Evolutionary conservation across 164 flowering plant species (phyloP).

Genomic region (grape (Vitis vinifera)): ASM3070453v1 NC_081811.1:1801501-1802000

Average conservation of each 20-base stretch:
- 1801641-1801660: too few relatives aligned
- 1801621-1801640: too few relatives aligned
- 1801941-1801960: constrained; percentile 39
- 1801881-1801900: constrained; percentile 50
- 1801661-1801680: too few relatives aligned
- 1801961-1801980: constrained; percentile 67
- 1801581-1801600: too few relatives aligned
- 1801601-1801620: too few relatives aligned
- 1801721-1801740: too few relatives aligned
- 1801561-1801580: too few relatives aligned
- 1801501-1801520: too few relatives aligned
- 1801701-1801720: too few relatives aligned
- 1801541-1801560: too few relatives aligned
- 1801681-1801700: too few relatives aligned
- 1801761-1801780: constrained; percentile 67
- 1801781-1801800: constrained; percentile 48
- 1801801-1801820: constrained; percentile 66
- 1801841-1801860: constrained; percentile 74
- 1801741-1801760: neutral
- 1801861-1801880: constrained; percentile 66
- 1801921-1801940: constrained; percentile 58
- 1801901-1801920: constrained; percentile 61
- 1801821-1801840: constrained; percentile 77
- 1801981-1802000: constrained; percentile 61
- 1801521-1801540: too few relatives aligned